Base-by-base conservation (phyloP, 768 basidiomycete genomes). In the Leucosporidium yakuticum region DNA sequence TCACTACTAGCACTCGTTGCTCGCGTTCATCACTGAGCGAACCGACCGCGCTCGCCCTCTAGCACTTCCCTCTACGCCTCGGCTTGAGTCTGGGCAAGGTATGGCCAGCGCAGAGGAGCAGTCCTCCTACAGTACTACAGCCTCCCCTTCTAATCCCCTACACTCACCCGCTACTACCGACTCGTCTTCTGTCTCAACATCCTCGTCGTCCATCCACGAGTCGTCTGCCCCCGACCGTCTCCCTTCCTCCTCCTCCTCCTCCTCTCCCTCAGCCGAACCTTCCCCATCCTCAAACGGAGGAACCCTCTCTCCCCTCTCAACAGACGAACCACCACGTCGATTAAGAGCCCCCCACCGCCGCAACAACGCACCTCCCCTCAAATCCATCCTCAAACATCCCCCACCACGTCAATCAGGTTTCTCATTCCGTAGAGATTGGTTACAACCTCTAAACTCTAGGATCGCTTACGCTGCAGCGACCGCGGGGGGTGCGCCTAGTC, bases 371-470 rank as follows among this genome's bases (percentile, higher is more conserved):
- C 67, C 6, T 54, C 54, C 1, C 31, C 71, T 8, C 71, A 69
- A 68, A 31, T 65, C 68, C 19, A 74, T 75, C 65, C 68, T 75
- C 65, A 73, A 74, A 49, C 58, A 73, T 0, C 68, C 71, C 6
- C 36, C 58, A 14, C n/a, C 44, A 68, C 25, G 67, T 27, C 39
- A 44, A 67, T 31, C 56, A 9, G 67, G 71, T 44, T 76, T 76
- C 70, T 65, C 66, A 23, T 75, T 75, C 68, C 58, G 69, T 19
- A 68, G 74, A 23, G 74, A 75, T 61, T 63, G 74, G 39, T 65
- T 76, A 15, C 61, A 68, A 8, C 68, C 74, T 3, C 48, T 76
- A 31, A 65, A 67, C 51, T 60, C 53, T 1, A 23, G 63, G 2
- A 63, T 69, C 39, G 27, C 49, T 17, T 39, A 51, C 57, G 50